These are phyloP conservation scores for Hyphopichia fennica DNA, from an alignment of 1,139 yeast genomes.

Conservation along the genomic window DNA sequence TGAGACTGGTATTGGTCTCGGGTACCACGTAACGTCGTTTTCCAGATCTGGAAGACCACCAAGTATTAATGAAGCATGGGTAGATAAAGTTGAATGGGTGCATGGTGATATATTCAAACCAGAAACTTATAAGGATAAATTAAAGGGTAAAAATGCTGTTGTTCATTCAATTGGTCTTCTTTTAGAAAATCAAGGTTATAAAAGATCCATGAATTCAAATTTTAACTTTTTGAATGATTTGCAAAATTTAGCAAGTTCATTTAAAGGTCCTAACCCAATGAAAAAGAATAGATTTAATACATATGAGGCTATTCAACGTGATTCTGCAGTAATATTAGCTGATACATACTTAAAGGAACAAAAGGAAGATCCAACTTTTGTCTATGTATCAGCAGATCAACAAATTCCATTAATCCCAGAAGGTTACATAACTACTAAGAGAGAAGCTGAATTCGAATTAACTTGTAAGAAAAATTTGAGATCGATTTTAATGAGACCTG, in stretches of 20 bases:
- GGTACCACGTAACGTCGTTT: conserved; percentile 63
- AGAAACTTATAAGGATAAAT: conserved; percentile 46
- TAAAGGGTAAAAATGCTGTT: conserved; percentile 58
- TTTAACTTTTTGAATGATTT: conserved; percentile 31
- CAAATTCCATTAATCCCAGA: conserved; percentile 66
- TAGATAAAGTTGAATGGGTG: conserved; percentile 64
- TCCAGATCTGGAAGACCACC: conserved; percentile 65
- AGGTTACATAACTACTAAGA: conserved; percentile 71
- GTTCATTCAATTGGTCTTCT: conserved; percentile 84
- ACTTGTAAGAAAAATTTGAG: conserved; percentile 47
- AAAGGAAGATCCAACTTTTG: conserved; percentile 47
- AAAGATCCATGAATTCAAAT: conserved; percentile 50
- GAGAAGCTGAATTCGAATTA: conserved; percentile 71
- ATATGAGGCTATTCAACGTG: conserved; percentile 65
- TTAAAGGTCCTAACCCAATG: conserved; percentile 56
- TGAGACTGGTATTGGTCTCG: conserved; percentile 61
- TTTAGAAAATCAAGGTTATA: conserved; percentile 67
- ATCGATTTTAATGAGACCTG: conserved; percentile 71
- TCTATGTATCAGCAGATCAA: conserved; percentile 79
- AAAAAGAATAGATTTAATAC: conserved; percentile 44
- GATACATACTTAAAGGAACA: conserved; percentile 43
- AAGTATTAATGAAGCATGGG: conserved; percentile 37
- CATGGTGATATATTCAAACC: conserved; percentile 70
- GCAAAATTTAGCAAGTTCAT: conserved; percentile 24
- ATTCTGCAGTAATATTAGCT: conserved; percentile 68